Base-by-base conservation (phyloP, 768 basidiomycete species). In the Tricholoma furcatifolium region DNA sequence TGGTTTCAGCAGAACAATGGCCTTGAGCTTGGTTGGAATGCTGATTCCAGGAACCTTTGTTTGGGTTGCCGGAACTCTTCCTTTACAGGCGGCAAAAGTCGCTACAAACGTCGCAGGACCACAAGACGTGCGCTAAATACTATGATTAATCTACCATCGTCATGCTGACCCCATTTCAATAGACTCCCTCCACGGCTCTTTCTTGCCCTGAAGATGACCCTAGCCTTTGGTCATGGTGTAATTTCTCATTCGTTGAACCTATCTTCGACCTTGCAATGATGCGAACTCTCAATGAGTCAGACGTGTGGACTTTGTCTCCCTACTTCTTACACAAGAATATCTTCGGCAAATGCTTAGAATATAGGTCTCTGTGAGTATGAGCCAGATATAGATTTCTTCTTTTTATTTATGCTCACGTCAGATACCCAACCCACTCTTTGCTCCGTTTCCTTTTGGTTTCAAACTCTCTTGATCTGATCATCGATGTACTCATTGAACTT, bases 221-320 rank as follows among this genome's bases (percentile, higher is more conserved):
- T 18, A 80, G 69, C 32, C 67, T 88, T 12, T 87, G 84, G 83
- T 71, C 77, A 15, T 88, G 86, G 87, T 74, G 72, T 35, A 78
- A 74, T 2, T 85, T 85, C 60, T 78, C 81, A 1, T 88, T 85
- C 59, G 74, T 87, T 6, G 76, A 84, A 55, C 86, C 86, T 4
- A 70, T 88, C 20, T 75, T 87, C 55, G 61, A 71, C 44, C 64
- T 85, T 17, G 80, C 84, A 0, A 72, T 65, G 53, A 66, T 68
- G 38, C 71, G 78, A 48, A 85, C 83, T 6, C 64, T 80, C 20
- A 68, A 77, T 30, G 77, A 77, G 35, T 52, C 35, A 10, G 78
- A 88, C 61, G 79, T 87, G 6, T 88, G 86, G 85, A 67, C 62
- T 10, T 69, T 88, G 27, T 86, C 85, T 3, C 87, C 86, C 0